Percentiles rank a stretch among this genome's conserved stretches.
These are phyloP conservation scores for Scheffersomyces segobiensis DNA, from an alignment of 1,139 yeast genomes.

Conservation along the genomic window DNA sequence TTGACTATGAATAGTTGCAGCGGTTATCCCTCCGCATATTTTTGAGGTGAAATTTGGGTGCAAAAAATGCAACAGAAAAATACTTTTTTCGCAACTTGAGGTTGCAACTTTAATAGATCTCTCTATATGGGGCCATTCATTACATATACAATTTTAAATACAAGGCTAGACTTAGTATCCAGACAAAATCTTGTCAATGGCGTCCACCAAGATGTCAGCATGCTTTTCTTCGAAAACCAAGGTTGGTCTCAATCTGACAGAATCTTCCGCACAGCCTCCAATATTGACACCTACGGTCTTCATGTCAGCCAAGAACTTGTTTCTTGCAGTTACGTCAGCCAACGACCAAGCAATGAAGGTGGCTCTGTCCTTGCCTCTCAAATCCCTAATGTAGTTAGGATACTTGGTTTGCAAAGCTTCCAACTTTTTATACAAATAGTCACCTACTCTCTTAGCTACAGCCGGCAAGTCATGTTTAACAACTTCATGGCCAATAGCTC, in stretches of 20 bases:
- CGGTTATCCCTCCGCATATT: not conserved
- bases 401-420: conserved; percentile 50
- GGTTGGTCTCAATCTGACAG: conserved; percentile 78
- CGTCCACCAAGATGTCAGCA: conserved; percentile 62
- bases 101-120: not conserved
- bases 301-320: conserved; percentile 56
- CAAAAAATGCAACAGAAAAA: not conserved
- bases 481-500: conserved; percentile 66
- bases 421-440: conserved; percentile 57
- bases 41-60: not conserved
- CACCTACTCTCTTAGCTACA: conserved; percentile 61
- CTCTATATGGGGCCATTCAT: not conserved
- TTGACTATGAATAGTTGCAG: not conserved
- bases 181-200: conserved; percentile 50
- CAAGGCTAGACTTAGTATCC: conserved; percentile 21
- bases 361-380: conserved; percentile 75
- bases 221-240: conserved; percentile 74
- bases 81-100: not conserved
- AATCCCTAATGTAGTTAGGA: conserved; percentile 51
- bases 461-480: conserved; percentile 58
- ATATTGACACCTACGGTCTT: conserved; percentile 67
- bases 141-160: not conserved
- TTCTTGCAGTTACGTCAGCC: conserved; percentile 53
- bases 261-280: conserved; percentile 78
- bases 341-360: conserved; percentile 81